Base-by-base conservation (phyloP, 495 filamentous ascomycete genomes). In the Viridothelium virens region DNA sequence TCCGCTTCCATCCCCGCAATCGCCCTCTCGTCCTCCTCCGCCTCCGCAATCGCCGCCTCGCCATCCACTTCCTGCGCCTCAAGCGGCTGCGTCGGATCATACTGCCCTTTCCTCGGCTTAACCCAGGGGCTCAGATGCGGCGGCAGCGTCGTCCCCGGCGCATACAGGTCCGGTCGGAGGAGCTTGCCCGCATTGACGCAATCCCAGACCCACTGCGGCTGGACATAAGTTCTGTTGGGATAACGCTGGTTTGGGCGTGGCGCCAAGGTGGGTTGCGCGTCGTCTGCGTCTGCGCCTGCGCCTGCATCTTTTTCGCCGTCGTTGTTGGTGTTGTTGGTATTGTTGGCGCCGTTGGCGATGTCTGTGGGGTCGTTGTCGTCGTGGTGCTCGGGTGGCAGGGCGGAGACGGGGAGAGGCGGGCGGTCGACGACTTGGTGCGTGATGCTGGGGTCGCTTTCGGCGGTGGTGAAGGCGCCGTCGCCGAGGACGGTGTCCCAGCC, bases 191-290 rank as follows among this genome's bases (percentile, higher is more conserved):
- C 86, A 76, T 98, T 98, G 70, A 97, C 78, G 73, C 89, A 91
- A 69, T 98, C 94, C 94, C 94, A 98, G 14, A 98, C 84, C 91
- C 96, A 98, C 74, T 98, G 94, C 31, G 94, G 94, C 78, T 98
- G 94, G 61, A 98, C 76, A 70, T 97, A 97, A 56, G 87, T 92
- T 61, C 94, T 81, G 34, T 92, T 92, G 7, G 92, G 92, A 67
- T 97, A 86, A 41, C 92, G 84, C 66, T 85, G 83, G 72, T 80
- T 68, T 64, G 84, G 71, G 84, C 78, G 75, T 61, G 79, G 62
- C 38, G 64, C 68, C 53, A 4, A 7, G 5, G 2, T 36, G 33
- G 53, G 2, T 36, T 59, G 53, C 53, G 14, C 53, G 18, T 25
- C 25, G 25, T 25, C 25, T 25, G 25, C 25, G 25, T 25, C 25